These are phyloP conservation scores for Ormosia semicastrata DNA, from an alignment of 306 rosid genomes.

Conservation along the genomic window DNA sequence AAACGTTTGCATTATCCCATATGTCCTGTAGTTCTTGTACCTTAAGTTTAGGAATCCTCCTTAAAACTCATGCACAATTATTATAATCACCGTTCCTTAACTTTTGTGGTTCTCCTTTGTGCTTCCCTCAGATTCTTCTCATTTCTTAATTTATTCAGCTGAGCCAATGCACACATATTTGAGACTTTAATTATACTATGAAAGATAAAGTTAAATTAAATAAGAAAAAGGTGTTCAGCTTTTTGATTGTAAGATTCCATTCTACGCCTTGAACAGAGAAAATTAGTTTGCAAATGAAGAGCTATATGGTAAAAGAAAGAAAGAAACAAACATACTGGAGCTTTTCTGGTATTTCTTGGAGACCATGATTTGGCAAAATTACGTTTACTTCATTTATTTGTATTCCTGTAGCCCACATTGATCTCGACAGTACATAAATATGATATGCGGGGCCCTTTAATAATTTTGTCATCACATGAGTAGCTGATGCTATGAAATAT, in stretches of 20 bases:
- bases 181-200: background rate
- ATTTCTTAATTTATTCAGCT: slow-evolving; percentile 29
- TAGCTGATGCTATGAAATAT: background rate
- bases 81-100: slow-evolving; percentile 35
- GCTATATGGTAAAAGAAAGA: slow-evolving; percentile 14
- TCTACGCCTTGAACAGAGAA: slow-evolving; percentile 27
- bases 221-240: slow-evolving; percentile 33
- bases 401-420: background rate
- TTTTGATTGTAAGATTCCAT: slow-evolving; percentile 34
- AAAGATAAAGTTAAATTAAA: background rate
- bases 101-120: slow-evolving; percentile 52
- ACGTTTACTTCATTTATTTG: background rate
- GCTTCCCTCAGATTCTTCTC: slow-evolving; percentile 56
- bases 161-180: slow-evolving; percentile 13
- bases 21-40: slow-evolving; percentile 59
- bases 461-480: slow-evolving; percentile 2
- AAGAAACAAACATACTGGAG: slow-evolving; percentile 21
- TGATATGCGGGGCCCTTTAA: slow-evolving; percentile 8
- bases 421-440: background rate
- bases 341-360: background rate
- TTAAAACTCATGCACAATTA: slow-evolving; percentile 42
- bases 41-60: slow-evolving; percentile 63
- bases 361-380: background rate
- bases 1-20: slow-evolving; percentile 42
- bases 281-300: slow-evolving; percentile 30